Base-by-base conservation (phyloP, 176 grass and related monocot species). In the Aegilops tauschii region DNA sequence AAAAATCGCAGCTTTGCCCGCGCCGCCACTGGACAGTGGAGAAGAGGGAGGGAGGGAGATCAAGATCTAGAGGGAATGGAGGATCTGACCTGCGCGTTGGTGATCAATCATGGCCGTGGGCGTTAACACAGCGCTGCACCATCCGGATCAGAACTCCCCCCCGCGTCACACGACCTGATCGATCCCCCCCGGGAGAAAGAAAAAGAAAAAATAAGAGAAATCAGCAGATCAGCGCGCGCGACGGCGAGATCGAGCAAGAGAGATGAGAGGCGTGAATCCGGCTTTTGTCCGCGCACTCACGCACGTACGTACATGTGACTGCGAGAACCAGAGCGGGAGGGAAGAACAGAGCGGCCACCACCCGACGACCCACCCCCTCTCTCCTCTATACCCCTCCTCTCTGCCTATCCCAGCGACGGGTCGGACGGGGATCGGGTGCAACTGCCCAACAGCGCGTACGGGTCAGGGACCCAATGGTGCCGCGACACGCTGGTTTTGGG, bases 41-140 rank as follows among this genome's bases (percentile, higher is more conserved):
- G 32, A 8, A 14, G 30, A 3, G 1, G 28, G 13, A 3, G 1
- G 28, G 13, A 49, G 35, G 76, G 18, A 59, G 9, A 35, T 31
- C 63, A 68, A 82, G 83, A 90, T 90, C 88, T 76, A 75, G 36
- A 81, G 2, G 36, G 67, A 27, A 12, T 40, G 50, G 49, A 61
- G 49, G 81, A 58, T 70, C 71, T 82, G 28, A 90, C 83, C 78
- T 90, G 70, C 78, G 64, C 49, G 78, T 42, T 90, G 62, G 63
- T 74, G 59, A 90, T 90, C 88, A 86, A 86, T 86, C 88, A 82
- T 90, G 83, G 63, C 83, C 83, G 71, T 86, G 70, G 83, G 82
- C 61, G 69, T 81, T 47, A n/a, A 69, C 61, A 45, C 32, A 27
- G 77, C 71, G 70, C 78, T 86, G 83, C 78, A 90, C 63, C 88